phyloP scores from a whole-genome alignment of 495 filamentous ascomycete genomes.

The Aspergillus nidulans region DNA sequence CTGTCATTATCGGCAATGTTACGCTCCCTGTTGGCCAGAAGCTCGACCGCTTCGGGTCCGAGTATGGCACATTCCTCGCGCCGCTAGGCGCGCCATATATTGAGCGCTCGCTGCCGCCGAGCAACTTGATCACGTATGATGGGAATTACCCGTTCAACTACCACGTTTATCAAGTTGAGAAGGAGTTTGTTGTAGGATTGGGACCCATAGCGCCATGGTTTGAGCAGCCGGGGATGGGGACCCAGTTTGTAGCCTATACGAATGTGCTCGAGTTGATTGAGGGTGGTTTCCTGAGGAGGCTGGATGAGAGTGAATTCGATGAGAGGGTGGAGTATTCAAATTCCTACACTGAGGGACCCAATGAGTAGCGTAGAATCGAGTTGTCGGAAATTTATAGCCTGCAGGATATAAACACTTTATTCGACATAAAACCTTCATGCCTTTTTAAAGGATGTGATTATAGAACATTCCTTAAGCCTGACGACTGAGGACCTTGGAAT shows the following conservation, averaged over 20 bases:
- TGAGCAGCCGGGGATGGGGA: conserved; percentile 53
- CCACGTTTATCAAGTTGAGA: conserved; percentile 47
- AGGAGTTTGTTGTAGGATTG: conserved; percentile 36
- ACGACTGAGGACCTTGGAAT: too few relatives aligned
- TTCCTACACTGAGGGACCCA: conserved; percentile 8
- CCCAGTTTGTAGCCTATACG: conserved; percentile 35
- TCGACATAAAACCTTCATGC: too few relatives aligned
- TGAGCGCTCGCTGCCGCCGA: conserved; percentile 50
- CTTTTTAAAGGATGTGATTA: too few relatives aligned
- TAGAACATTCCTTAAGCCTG: too few relatives aligned
- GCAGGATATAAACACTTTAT: too few relatives aligned
- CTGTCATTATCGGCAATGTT: conserved; percentile 41
- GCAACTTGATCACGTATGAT: conserved; percentile 39
- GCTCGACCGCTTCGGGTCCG: conserved; percentile 53
- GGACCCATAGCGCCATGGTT: conserved; percentile 55
- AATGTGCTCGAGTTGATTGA: conserved; percentile 23
- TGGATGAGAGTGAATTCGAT: conserved; percentile 9
- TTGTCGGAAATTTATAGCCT: too few relatives aligned
- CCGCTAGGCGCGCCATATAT: conserved; percentile 49
- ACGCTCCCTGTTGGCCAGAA: conserved; percentile 41
- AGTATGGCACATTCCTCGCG: conserved; percentile 41
- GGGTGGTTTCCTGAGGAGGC: conserved; percentile 20
- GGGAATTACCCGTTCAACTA: conserved; percentile 50
- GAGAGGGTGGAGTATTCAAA: conserved; percentile 11
- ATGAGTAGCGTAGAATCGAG: background rate